Evolutionary conservation across 331 rosid genomes (phyloP), one percentile per base, ranked within the genome.

Genomic region (Malus hybrid): DNA sequence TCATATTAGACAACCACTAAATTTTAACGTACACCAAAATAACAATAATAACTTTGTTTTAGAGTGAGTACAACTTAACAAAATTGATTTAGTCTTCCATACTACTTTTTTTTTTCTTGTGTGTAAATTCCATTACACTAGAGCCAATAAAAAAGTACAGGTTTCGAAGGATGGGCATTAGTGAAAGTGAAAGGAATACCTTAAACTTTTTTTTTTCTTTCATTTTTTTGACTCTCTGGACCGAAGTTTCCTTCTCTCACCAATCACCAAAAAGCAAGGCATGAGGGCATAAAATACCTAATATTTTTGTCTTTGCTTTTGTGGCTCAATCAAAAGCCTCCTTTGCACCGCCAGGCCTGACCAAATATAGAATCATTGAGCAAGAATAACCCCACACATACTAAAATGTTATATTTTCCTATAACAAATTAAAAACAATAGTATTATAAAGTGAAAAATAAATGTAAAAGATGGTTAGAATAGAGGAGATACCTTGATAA

Each of bases 231-330:
- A 75, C 77, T 48, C 56, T 62, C 28, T 63, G 44, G 72, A 66
- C 63, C 22, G 58, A 46, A 66, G 26, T 13, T 75, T n/a, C 48
- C 19, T 32, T 39, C 44, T 39, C 44, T 39, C 44, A 39, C 44
- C 44, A 39, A 8, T 39, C 44, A 9, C 74, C 29, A 66, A 77
- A 57, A 70, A 79, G 81, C 44, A 39, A 39, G 44, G 44, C 44
- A 79, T 73, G 68, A 76, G 68, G 67, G 58, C 60, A 72, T 16
- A 69, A 64, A 64, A 68, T 56, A 30, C 68, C 70, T 30, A 8
- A 5, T 30, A 70, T 3, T 5, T 80, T 70, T 63, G 83, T 79
- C 86, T 77, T 42, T 64, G 73, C 53, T 70, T 58, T 70, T 42
- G 14, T 70, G 77, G n/a, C 67, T 34, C 39, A 20, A 62, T 74